These are phyloP conservation scores for Alternaria ventricosa DNA, from an alignment of 2,329 filamentous ascomycete species.

Conservation along the genomic window DNA sequence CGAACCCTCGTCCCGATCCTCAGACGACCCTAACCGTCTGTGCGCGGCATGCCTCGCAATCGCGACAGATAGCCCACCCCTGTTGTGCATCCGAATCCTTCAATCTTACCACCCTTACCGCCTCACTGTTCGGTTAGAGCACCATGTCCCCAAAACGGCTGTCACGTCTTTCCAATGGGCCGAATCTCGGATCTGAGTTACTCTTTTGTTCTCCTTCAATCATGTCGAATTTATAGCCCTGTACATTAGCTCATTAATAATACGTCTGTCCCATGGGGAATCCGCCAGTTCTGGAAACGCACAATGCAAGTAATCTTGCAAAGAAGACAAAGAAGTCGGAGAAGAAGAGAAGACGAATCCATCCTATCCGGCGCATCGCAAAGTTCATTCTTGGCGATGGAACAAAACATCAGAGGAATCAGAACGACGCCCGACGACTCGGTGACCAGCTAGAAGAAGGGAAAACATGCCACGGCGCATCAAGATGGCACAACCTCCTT, in stretches of 20 bases:
- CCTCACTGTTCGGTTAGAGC: conserved; percentile 4
- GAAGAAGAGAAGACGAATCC: conserved; percentile 10
- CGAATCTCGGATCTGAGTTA: conserved; percentile 2
- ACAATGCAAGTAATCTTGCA: background rate
- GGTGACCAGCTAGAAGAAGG: background rate
- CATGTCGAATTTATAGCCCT: conserved; percentile 1
- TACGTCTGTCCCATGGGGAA: conserved; percentile 13
- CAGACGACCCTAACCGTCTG: conserved; percentile 5
- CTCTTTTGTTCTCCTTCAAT: background rate
- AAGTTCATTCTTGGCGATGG: conserved; percentile 5
- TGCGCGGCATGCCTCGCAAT: conserved; percentile 7
- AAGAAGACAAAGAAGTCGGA: conserved; percentile 1
- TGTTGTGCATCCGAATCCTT: conserved; percentile 7
- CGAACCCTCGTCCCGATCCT: conserved; percentile 4
- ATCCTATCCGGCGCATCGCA: conserved; percentile 12
- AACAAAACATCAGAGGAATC: background rate
- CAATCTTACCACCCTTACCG: conserved; percentile 13
- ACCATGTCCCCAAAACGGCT: conserved; percentile 5
- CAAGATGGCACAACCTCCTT: conserved; percentile 17
- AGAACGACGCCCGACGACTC: background rate
- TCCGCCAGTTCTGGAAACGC: conserved; percentile 2
- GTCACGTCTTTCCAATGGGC: conserved; percentile 4
- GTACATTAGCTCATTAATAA: background rate
- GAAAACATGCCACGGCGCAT: conserved; percentile 15
- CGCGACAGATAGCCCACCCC: background rate